A percentile compares a stretch with the other conserved stretches of the same genome.
phyloP scores from a whole-genome alignment of 257 asterid species.

The Voacanga thouarsii region DNA sequence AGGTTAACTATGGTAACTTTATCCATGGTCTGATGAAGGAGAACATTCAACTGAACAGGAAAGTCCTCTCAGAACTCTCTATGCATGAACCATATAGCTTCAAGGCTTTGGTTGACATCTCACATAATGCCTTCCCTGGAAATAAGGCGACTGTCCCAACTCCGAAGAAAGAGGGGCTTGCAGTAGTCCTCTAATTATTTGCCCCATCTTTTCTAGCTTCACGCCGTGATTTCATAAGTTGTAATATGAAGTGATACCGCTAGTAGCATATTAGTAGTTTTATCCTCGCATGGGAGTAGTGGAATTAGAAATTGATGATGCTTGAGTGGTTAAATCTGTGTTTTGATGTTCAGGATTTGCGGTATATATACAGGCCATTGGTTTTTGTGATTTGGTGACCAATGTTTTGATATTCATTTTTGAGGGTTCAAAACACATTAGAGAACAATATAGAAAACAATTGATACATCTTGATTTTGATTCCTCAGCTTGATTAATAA shows the following conservation, averaged over 20 bases:
- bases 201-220: background rate
- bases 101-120: constrained; percentile 82
- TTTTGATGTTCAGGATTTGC: too few species aligned
- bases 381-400: too few species aligned
- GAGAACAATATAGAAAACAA: too few species aligned
- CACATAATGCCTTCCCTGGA: constrained; percentile 77
- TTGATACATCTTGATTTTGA: too few species aligned
- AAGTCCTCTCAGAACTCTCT: constrained; percentile 70
- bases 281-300: too few species aligned
- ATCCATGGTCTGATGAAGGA: constrained; percentile 93
- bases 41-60: constrained; percentile 84
- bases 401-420: too few species aligned
- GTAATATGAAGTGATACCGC: background rate
- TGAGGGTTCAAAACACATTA: too few species aligned
- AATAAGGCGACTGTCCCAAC: constrained; percentile 41
- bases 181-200: constrained; percentile 45
- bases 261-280: background rate
- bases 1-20: constrained; percentile 89
- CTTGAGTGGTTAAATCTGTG: too few species aligned
- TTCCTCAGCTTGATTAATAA: too few species aligned
- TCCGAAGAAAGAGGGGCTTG: constrained; percentile 72
- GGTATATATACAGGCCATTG: too few species aligned
- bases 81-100: constrained; percentile 95
- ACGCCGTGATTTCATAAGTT: background rate
- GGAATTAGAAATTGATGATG: too few species aligned